Percentiles rank a stretch among this genome's conserved stretches.
Conservation (phyloP, 75 land plant genomes). For the Pseudotsuga menziesii region DNA sequence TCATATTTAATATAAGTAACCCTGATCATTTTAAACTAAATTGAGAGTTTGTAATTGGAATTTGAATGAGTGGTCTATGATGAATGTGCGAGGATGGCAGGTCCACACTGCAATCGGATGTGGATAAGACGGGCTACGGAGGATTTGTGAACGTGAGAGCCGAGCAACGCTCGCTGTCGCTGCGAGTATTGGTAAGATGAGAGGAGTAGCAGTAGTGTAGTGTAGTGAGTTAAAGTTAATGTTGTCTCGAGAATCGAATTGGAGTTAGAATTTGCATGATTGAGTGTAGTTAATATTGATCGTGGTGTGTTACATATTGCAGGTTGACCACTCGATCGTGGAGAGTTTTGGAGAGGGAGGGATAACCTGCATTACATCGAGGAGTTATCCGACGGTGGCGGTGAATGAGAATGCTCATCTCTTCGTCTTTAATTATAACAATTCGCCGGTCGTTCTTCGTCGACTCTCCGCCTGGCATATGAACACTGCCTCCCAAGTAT, state of each 20-base stretch:
- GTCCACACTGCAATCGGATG: neutral
- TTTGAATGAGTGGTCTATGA: too few relatives aligned
- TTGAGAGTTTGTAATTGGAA: too few relatives aligned
- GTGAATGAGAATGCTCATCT: conserved; percentile 24
- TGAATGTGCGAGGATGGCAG: neutral
- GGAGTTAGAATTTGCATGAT: neutral
- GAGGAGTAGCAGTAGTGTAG: too few relatives aligned
- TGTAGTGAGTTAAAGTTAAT: neutral
- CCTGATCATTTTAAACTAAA: too few relatives aligned
- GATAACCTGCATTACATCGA: conserved; percentile 45
- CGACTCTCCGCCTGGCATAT: too few relatives aligned
- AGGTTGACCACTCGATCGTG: conserved; percentile 68
- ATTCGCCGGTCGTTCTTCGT: too few relatives aligned
- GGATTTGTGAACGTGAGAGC: neutral
- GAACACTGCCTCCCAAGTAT: too few relatives aligned
- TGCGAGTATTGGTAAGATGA: neutral
- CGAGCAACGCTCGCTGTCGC: neutral
- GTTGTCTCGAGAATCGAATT: neutral
- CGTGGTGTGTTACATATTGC: conserved; percentile 18
- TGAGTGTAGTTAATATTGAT: neutral
- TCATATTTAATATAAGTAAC: too few relatives aligned
- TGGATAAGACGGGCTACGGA: neutral
- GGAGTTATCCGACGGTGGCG: conserved; percentile 47
- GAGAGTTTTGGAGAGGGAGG: conserved; percentile 70
- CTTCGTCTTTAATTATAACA: conserved; percentile 44